Base-by-base conservation (phyloP, 169 alveolate genomes). In the Eimeria falciformis region DNA sequence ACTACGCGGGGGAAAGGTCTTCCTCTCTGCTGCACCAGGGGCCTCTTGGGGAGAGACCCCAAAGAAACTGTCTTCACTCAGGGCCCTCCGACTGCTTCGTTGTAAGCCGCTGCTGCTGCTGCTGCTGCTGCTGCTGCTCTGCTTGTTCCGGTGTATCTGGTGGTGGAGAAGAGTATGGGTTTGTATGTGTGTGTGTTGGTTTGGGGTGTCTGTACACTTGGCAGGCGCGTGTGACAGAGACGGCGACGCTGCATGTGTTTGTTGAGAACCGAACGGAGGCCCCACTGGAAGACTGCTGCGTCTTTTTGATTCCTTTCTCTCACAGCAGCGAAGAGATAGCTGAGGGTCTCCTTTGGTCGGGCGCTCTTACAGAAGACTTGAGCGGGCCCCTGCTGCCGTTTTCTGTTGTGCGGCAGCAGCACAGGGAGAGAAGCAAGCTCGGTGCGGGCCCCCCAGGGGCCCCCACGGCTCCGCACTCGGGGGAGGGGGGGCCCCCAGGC, bases 281-380 rank as follows among this genome's bases (percentile, higher is more conserved):
- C 37, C 71, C 89, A 0, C 89, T 79, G n/a, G 9, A 37, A 5
- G 5, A 53, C 73, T 79, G 89, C 73, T 18, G n/a, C 5, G 89
- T 79, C 33, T 12, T 79, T 18, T 56, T 79, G 18, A 27, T 79
- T 7, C 89, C 89, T 18, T 79, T 79, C 50, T 23, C n/a, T 23
- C 69, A 79, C n/a, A 73, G 73, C 5, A 50, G 89, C 89, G n/a
- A 9, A 18, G 43, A 33, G 17, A 5, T 79, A 12, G 50, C 89
- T 5, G 89, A 79, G 5, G 89, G 89, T 2, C 73, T 79, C 33
- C 73, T 79, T n/a, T 79, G 89, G 89, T 47, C 89, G 18, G 89
- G 89, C 40, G 5, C 43, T 6, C 73, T 79, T 18, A 50, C 50
- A 6, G 68, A n/a, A 6, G 55, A 79, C 27, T 25, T 79, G 12